Percentiles rank a stretch among this genome's conserved stretches.
Evolutionary conservation across 2,329 filamentous ascomycete genomes (phyloP).

Genomic region (Alternaria hordeiaustralica): DNA sequence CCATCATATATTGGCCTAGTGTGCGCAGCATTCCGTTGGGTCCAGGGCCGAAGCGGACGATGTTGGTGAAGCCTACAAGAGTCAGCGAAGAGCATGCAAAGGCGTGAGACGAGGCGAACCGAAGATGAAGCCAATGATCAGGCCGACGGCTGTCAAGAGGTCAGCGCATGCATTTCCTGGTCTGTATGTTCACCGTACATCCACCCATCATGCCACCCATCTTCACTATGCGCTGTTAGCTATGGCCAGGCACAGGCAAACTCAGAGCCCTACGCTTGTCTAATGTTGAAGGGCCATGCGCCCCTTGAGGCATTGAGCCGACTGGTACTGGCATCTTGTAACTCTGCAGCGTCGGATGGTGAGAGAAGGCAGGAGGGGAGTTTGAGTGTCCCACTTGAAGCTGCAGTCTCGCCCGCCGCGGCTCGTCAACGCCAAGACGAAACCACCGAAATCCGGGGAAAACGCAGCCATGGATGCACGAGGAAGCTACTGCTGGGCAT

Average conservation of each 20-base stretch:
- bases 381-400: constrained; percentile 18
- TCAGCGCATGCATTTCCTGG: constrained; percentile 18
- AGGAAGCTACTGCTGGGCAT: constrained; percentile 1
- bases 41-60: constrained; percentile 93
- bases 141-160: constrained; percentile 76
- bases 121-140: constrained; percentile 97
- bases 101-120: constrained; percentile 61
- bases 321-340: constrained; percentile 64
- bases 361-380: constrained; percentile 23
- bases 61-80: constrained; percentile 79
- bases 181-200: constrained; percentile 67
- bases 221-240: constrained; percentile 70
- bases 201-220: constrained; percentile 99
- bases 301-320: constrained; percentile 50
- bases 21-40: constrained; percentile 93
- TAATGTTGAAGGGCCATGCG: constrained; percentile 67
- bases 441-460: constrained; percentile 14
- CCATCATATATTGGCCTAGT: constrained; percentile 94
- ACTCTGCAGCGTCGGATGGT: constrained; percentile 12
- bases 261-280: constrained; percentile 67
- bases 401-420: constrained; percentile 17
- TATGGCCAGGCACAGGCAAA: constrained; percentile 25
- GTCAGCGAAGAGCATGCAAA: constrained; percentile 23
- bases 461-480: constrained; percentile 15
- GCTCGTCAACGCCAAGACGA: constrained; percentile 16